Percentiles rank a stretch among this genome's conserved stretches.
Conservation (phyloP, 352 stramenopile species). For the Pythium angustatum region DNA sequence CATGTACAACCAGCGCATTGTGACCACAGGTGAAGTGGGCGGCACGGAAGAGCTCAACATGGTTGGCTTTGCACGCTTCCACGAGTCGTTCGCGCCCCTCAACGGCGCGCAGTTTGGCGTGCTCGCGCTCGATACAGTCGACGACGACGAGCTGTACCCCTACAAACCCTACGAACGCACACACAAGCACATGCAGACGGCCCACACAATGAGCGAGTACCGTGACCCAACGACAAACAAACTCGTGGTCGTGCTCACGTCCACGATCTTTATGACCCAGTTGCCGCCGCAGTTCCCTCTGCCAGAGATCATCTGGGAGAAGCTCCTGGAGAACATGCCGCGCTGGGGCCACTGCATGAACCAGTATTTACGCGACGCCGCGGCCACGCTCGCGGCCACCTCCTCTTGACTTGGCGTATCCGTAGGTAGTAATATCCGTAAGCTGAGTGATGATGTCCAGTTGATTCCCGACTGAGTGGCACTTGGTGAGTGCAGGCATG, state of each 20-base stretch:
- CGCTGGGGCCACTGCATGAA: constrained; percentile 1
- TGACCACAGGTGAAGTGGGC: constrained; percentile 31
- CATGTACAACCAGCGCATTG: constrained; percentile 46
- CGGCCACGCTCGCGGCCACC: too few species aligned
- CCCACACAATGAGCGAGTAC: background rate
- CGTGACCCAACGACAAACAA: background rate
- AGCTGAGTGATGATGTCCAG: too few species aligned
- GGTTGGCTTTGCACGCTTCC: constrained; percentile 33
- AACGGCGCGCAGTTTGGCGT: constrained; percentile 30
- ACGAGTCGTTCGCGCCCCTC: constrained; percentile 15
- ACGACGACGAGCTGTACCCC: constrained; percentile 47
- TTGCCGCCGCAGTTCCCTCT: constrained; percentile 12
- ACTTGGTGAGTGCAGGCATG: too few species aligned
- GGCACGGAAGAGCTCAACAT: constrained; percentile 24
- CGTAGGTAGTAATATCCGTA: too few species aligned
- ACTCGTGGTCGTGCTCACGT: constrained; percentile 14
- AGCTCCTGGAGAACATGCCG: constrained; percentile 10
- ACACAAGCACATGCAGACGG: constrained; percentile 6
- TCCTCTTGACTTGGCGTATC: background rate
- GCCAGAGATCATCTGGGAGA: background rate
- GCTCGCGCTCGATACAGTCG: constrained; percentile 36
- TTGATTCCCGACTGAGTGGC: too few species aligned
- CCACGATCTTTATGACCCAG: constrained; percentile 6
- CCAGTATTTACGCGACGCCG: too few species aligned
- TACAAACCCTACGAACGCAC: constrained; percentile 31